Evolutionary conservation across 2,329 filamentous ascomycete genomes (phyloP).

Genomic region (Hypoxylon sp.): DNA sequence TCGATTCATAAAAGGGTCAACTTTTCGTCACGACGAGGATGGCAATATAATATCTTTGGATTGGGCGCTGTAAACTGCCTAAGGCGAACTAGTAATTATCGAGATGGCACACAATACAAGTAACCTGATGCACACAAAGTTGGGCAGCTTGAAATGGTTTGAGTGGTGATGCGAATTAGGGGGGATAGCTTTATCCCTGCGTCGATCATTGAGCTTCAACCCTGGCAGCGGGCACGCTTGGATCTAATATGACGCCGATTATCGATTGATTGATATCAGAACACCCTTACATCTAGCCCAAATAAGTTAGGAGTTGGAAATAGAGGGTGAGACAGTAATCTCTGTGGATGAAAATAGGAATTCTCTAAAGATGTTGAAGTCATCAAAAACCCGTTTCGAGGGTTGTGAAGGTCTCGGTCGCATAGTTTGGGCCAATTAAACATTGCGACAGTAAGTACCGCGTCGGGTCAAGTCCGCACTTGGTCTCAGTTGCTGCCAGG

Average conservation of each 20-base stretch:
- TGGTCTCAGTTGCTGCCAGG: not conserved
- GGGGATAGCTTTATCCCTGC: slow-evolving; percentile 41
- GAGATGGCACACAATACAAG: slow-evolving; percentile 31
- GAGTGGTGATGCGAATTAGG: slow-evolving; percentile 32
- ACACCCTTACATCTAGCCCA: slow-evolving; percentile 17
- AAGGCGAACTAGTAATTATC: slow-evolving; percentile 15
- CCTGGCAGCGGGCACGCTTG: slow-evolving; percentile 29
- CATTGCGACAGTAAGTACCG: slow-evolving; percentile 8
- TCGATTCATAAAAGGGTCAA: slow-evolving; percentile 5
- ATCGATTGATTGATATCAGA: slow-evolving; percentile 37
- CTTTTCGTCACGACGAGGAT: slow-evolving; percentile 3
- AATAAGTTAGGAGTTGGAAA: slow-evolving; percentile 24
- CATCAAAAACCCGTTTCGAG: slow-evolving; percentile 26
- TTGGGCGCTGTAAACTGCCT: slow-evolving; percentile 2
- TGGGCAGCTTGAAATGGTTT: slow-evolving; percentile 15
- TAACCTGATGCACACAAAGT: slow-evolving; percentile 29
- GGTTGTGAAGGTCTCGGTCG: slow-evolving; percentile 9
- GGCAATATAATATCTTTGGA: slow-evolving; percentile 12
- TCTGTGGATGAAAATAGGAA: slow-evolving; percentile 22
- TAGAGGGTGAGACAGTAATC: slow-evolving; percentile 14
- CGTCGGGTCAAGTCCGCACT: slow-evolving; percentile 12
- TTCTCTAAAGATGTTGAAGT: slow-evolving; percentile 35
- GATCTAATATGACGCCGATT: slow-evolving; percentile 39
- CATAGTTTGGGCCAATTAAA: slow-evolving; percentile 30
- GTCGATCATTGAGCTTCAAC: slow-evolving; percentile 45